Evolutionary conservation across 352 stramenopile species (phyloP), one percentile per base, ranked within the genome.

Genomic region (Globisporangium takayamanum): DNA sequence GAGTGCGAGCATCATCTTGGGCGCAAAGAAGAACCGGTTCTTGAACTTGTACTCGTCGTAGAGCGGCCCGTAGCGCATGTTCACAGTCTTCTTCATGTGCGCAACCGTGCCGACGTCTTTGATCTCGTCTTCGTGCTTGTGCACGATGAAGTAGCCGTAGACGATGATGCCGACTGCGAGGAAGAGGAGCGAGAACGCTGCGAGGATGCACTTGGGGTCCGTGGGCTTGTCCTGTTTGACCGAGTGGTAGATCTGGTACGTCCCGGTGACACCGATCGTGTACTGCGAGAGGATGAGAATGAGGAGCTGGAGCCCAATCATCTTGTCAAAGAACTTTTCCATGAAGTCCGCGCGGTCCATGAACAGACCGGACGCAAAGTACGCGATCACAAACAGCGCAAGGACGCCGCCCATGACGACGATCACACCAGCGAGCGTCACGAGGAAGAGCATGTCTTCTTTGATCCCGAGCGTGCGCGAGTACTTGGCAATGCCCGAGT

Each of bases 21-120:
- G 68, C 18, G 78, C 75, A 46, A 94, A 94, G 69, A 92, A 94
- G 71, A 78, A 92, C 39, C 82, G 84, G 66, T 88, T 86, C 68
- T 89, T 85, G 71, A 77, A 94, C 70, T 88, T 92, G 76, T 92
- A 92, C 70, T 94, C 82, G 55, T 94, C 84, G 64, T 94, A 94
- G 52, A 94, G 68, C 50, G 81, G 74, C 3, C 82, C 84, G 59
- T 91, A 92, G 14, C 84, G 82, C 67, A 82, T 80, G 72, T 87
- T 88, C 2, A 92, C 79, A 18, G 76, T 69, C 66, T 94, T 94
- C 65, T 94, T 88, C 57, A 90, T 58, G 62, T 94, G 84, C 55
- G 81, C 67, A 22, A 79, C 65, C 0, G 78, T 91, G 26, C 82
- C 82, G n/a, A 94, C 78, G 58, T 94, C 84, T 3, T 69, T 68